phyloP scores from a whole-genome alignment of 208 protist species.

The Entamoeba dispar region DNA sequence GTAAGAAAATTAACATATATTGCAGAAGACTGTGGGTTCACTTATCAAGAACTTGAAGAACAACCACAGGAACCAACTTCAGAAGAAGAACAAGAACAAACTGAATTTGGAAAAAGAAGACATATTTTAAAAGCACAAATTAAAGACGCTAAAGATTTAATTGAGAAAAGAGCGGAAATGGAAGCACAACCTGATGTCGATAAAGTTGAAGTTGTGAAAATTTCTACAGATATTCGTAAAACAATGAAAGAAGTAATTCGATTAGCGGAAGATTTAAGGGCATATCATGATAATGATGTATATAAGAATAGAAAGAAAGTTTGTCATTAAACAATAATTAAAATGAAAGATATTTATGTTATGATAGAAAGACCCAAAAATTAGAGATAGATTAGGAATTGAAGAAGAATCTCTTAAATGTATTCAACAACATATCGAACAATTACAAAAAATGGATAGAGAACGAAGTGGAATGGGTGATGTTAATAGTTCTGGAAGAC shows the following conservation, averaged over 20 bases:
- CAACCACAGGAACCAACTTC: background rate
- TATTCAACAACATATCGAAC: background rate
- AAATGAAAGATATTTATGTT: background rate
- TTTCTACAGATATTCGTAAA: background rate
- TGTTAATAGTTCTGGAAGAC: background rate
- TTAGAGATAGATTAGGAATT: background rate
- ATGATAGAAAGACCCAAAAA: background rate
- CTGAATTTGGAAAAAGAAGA: background rate
- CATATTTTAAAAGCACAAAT: background rate
- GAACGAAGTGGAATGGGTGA: background rate
- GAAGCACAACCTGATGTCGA: background rate
- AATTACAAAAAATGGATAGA: background rate
- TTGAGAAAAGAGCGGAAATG: background rate
- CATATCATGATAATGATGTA: background rate
- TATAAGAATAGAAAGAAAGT: background rate
- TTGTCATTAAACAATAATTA: background rate
- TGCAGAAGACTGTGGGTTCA: background rate
- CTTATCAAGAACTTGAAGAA: background rate
- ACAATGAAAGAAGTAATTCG: background rate
- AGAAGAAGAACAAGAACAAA: background rate
- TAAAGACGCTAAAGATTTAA: background rate
- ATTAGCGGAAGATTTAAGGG: background rate
- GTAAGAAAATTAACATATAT: background rate
- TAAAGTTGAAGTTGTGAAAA: background rate
- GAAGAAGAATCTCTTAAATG: background rate